Evolutionary conservation across 2,329 filamentous ascomycete genomes (phyloP).

Genomic region (Fusarium citri): DNA sequence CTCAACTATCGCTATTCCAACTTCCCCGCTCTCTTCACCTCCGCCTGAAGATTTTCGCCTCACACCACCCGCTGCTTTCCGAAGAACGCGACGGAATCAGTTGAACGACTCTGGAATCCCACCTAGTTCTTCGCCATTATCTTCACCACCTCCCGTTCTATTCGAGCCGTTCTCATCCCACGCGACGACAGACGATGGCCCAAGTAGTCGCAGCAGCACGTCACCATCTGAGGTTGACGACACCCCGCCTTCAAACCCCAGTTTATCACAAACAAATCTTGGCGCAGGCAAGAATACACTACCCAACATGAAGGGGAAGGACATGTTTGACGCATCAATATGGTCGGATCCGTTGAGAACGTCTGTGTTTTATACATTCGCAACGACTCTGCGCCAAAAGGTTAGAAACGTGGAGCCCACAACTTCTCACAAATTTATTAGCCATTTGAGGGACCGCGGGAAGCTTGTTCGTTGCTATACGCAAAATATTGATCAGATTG

Average conservation of each 20-base stretch:
- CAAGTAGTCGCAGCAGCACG: constrained; percentile 52
- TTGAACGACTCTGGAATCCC: constrained; percentile 41
- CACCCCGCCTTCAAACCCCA: constrained; percentile 55
- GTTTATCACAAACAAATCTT: constrained; percentile 53
- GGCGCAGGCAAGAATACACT: constrained; percentile 52
- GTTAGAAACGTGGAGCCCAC: constrained; percentile 73
- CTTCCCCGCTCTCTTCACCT: constrained; percentile 55
- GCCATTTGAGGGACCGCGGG: constrained; percentile 72
- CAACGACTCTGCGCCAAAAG: constrained; percentile 73
- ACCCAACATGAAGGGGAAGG: constrained; percentile 75
- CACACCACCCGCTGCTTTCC: constrained; percentile 44
- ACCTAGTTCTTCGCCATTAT: constrained; percentile 65
- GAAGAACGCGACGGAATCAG: constrained; percentile 38
- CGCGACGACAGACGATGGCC: constrained; percentile 53
- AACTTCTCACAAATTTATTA: constrained; percentile 75
- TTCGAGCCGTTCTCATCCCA: constrained; percentile 63
- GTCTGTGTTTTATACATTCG: constrained; percentile 78
- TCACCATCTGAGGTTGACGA: constrained; percentile 61
- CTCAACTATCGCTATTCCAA: constrained; percentile 39
- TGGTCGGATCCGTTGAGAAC: constrained; percentile 76
- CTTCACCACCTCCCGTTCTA: constrained; percentile 65
- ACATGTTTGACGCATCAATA: constrained; percentile 77
- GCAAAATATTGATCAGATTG: constrained; percentile 80
- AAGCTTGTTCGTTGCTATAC: constrained; percentile 79
- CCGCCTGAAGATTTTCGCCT: constrained; percentile 49